Evolutionary conservation across 2,329 filamentous ascomycete genomes (phyloP), one percentile per base, ranked within the genome.

Genomic region (Chaetomium sp.): DNA sequence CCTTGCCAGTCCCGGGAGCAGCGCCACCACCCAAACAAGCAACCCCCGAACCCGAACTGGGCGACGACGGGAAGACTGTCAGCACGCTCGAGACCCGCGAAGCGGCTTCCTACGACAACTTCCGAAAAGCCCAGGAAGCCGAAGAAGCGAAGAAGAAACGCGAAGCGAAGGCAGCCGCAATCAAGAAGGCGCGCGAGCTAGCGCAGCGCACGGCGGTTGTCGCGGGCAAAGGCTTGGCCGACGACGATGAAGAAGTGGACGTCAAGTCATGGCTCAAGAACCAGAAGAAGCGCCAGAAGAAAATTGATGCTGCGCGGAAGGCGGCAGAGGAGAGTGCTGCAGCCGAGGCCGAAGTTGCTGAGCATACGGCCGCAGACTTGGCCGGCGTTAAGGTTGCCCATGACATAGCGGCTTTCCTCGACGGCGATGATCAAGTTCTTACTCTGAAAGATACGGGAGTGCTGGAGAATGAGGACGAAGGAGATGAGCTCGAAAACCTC

Each of bases 391-490:
- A 92, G 75, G 94, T 99, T 60, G 93, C 89, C 4, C 95, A 99
- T 75, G 92, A 97, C 75, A 78, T 93, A 65, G 86, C 86, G 4
- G 86, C 91, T 25, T 94, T 99, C 68, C 87, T 91, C 27, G 92
- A 92, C 60, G 90, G 86, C 21, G 88, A 91, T 65, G 93, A 97
- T 65, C 93, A 98, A 74, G 87, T 99, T 35, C 81, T 99, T 60
- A 97, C 94, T 0, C 84, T 99, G n/a, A 97, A 97, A 74, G 95
- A 99, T 77, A 86, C 90, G 0, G 92, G 91, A 0, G 92, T 99
- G 62, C 86, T 93, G 57, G 87, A 91, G 65, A 89, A 91, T 35
- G 91, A 94, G 64, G 93, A 92, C 31, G 90, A 93, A 65, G 94
- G 92, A 2, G 95, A 98, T 75, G 93, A 98, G 78, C 83, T 99